These are phyloP conservation scores for Fusarium burgessii DNA, from an alignment of 2,329 filamentous ascomycete genomes.

Conservation along the genomic window DNA sequence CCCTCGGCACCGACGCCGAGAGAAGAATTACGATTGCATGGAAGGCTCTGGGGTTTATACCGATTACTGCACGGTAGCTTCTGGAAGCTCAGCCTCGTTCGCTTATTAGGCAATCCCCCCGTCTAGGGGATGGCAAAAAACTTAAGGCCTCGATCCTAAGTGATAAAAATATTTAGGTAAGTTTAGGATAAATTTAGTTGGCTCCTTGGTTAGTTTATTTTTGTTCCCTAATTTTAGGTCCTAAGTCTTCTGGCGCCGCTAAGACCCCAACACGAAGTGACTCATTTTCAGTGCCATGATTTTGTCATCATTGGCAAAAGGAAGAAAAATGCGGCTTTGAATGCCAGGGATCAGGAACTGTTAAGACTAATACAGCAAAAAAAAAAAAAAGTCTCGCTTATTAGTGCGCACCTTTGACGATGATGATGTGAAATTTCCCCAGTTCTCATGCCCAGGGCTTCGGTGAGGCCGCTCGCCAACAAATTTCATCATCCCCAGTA, in stretches of 20 bases:
- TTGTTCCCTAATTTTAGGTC: too few species aligned
- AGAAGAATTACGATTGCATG: background rate
- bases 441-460: constrained; percentile 7
- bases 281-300: constrained; percentile 29
- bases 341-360: constrained; percentile 23
- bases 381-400: constrained; percentile 11
- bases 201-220: too few species aligned
- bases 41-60: constrained; percentile 3
- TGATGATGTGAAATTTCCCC: constrained; percentile 9
- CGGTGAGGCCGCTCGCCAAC: constrained; percentile 25
- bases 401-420: constrained; percentile 7
- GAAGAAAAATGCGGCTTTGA: background rate
- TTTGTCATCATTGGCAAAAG: constrained; percentile 18
- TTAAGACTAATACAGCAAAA: constrained; percentile 16
- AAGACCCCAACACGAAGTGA: constrained; percentile 28
- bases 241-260: too few species aligned
- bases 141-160: too few species aligned
- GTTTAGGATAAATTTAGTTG: too few species aligned
- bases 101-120: constrained; percentile 4
- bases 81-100: constrained; percentile 31
- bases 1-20: background rate
- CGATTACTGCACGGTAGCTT: constrained; percentile 3
- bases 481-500: background rate
- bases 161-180: too few species aligned
- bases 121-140: background rate